Conservation (phyloP, 1,284 basidiomycete species). For the Abortiporus biennis region DNA sequence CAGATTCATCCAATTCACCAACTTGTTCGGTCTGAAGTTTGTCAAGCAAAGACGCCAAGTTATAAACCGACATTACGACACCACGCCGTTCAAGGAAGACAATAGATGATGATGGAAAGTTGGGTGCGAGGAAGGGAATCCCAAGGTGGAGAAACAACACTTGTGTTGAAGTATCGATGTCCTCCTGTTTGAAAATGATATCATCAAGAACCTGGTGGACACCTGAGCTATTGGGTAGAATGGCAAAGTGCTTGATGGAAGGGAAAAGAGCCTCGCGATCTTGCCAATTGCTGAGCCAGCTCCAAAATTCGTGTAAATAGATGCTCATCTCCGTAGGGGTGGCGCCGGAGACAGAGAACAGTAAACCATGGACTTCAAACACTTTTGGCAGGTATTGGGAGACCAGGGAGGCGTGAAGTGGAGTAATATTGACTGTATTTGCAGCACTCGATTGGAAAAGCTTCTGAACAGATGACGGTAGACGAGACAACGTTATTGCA, state of each 20-base stretch:
- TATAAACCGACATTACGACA: no score
- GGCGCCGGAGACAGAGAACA: no score
- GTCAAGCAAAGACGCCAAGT: no score
- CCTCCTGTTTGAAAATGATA: background rate
- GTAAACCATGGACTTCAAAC: no score
- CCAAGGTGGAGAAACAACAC: background rate
- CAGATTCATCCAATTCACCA: no score
- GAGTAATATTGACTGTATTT: background rate
- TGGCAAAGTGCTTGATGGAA: no score
- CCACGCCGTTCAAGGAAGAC: no score
- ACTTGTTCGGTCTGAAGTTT: no score
- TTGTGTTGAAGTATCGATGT: background rate
- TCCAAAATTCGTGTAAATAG: conserved; percentile 9
- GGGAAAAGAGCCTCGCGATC: background rate
- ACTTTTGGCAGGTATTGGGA: no score
- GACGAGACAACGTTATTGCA: background rate
- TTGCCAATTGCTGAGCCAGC: conserved; percentile 5
- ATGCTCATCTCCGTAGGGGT: no score
- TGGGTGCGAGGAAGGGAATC: background rate
- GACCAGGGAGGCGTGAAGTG: no score
- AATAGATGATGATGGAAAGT: no score
- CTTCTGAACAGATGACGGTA: background rate
- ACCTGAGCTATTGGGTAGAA: background rate
- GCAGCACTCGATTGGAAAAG: background rate
- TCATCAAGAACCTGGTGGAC: background rate